phyloP scores from a whole-genome alignment of 345 rosid species.

The Hibiscus syriacus region DNA sequence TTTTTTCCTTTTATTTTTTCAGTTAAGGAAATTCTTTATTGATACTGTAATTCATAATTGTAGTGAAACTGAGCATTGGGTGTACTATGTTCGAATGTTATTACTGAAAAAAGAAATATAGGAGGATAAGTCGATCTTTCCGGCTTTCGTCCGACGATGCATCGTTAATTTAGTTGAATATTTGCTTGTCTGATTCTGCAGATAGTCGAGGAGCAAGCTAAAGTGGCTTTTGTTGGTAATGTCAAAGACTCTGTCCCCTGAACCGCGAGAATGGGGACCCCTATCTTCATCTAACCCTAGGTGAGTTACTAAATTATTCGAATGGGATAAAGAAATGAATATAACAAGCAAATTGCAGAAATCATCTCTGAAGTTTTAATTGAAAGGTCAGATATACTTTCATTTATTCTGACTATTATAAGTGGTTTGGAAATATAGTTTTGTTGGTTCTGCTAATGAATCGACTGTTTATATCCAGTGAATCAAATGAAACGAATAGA shows the following conservation, averaged over 20 bases:
- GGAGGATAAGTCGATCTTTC: conserved; percentile 1
- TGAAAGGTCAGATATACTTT: background rate
- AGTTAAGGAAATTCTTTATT: background rate
- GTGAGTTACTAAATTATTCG: conserved; percentile 15
- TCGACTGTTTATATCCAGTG: too few species aligned
- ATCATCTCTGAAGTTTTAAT: background rate
- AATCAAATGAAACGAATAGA: too few species aligned
- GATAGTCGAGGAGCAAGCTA: conserved; percentile 20
- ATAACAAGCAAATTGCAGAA: background rate
- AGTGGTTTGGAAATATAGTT: too few species aligned
- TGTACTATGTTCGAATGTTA: background rate
- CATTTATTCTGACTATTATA: too few species aligned
- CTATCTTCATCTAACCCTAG: conserved; percentile 26
- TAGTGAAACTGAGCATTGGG: background rate
- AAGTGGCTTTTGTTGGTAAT: conserved; percentile 34
- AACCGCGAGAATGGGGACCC: conserved; percentile 24
- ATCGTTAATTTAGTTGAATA: background rate
- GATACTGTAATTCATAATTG: background rate
- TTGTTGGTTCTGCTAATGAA: too few species aligned
- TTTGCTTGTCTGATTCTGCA: conserved; percentile 16
- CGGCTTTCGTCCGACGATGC: background rate
- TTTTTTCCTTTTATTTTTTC: background rate
- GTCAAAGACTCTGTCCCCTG: conserved; percentile 54
- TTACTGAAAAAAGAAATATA: background rate
- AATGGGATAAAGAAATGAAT: background rate